phyloP scores from a whole-genome alignment of 495 filamentous ascomycete genomes.

The Melanomma pulvis-pyrius region DNA sequence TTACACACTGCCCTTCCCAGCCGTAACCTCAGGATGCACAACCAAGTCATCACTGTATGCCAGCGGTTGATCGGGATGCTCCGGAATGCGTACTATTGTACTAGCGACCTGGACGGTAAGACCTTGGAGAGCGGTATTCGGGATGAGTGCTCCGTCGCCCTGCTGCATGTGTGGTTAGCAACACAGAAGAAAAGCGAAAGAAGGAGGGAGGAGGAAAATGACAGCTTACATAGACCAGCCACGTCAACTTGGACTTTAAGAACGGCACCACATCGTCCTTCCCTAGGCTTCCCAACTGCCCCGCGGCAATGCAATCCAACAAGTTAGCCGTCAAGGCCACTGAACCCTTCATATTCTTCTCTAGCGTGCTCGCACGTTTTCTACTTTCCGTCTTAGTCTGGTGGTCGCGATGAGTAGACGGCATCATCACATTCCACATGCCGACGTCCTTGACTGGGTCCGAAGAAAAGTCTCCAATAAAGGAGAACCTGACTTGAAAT shows the following conservation, averaged over 20 bases:
- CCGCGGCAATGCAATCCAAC: conserved; percentile 12
- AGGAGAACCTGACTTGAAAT: conserved; percentile 15
- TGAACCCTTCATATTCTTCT: conserved; percentile 3
- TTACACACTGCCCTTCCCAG: neutral
- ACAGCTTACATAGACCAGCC: conserved; percentile 14
- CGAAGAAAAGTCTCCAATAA: conserved; percentile 11
- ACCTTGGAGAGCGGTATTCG: neutral
- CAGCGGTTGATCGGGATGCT: conserved; percentile 3
- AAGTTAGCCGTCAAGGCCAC: conserved; percentile 21
- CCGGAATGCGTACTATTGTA: conserved; percentile 13
- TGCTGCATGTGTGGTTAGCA: neutral
- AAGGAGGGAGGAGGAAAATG: neutral
- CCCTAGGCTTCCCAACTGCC: conserved; percentile 14
- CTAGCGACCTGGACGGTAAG: conserved; percentile 19
- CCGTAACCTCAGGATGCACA: conserved; percentile 11
- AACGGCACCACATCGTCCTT: conserved; percentile 19
- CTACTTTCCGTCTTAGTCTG: neutral
- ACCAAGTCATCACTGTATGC: neutral
- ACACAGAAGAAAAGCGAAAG: neutral
- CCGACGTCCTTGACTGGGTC: conserved; percentile 8
- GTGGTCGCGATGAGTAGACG: neutral
- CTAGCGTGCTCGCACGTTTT: neutral
- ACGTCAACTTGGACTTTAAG: conserved; percentile 23
- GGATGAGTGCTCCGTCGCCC: conserved; percentile 11
- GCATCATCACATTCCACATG: conserved; percentile 11